These are phyloP conservation scores for Neopestalotiopsis sp. DNA, from an alignment of 2,329 filamentous ascomycete genomes.

Conservation along the genomic window DNA sequence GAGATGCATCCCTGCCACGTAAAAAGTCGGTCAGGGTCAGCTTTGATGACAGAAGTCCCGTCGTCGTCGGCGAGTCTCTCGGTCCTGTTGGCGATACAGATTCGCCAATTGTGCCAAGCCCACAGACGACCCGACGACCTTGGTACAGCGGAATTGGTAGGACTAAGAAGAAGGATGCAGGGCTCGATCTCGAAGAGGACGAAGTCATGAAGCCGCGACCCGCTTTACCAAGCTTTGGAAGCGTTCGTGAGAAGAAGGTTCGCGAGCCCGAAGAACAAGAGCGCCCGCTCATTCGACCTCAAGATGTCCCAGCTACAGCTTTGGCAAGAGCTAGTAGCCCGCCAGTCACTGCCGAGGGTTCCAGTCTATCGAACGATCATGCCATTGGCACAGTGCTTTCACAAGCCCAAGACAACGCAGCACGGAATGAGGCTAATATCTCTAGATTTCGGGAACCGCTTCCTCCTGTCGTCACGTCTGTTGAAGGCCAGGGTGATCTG, in stretches of 20 bases:
- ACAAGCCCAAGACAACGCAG: constrained; percentile 52
- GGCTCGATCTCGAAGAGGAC: constrained; percentile 63
- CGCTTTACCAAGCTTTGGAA: constrained; percentile 76
- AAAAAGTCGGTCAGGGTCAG: constrained; percentile 77
- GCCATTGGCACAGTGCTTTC: constrained; percentile 59
- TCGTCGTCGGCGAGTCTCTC: constrained; percentile 56
- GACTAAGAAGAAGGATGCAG: constrained; percentile 55
- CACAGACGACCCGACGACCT: constrained; percentile 47
- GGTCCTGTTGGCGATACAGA: constrained; percentile 40
- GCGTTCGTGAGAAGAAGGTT: constrained; percentile 67
- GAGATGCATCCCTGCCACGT: constrained; percentile 44
- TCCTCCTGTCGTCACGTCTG: constrained; percentile 72
- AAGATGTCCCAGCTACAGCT: constrained; percentile 41
- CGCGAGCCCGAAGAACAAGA: constrained; percentile 60
- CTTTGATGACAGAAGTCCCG: constrained; percentile 72
- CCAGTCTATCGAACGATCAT: constrained; percentile 62
- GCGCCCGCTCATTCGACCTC: constrained; percentile 61
- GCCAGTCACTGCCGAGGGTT: constrained; percentile 29
- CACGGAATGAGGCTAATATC: constrained; percentile 59
- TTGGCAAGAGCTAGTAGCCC: constrained; percentile 27
- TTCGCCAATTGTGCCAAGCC: constrained; percentile 44
- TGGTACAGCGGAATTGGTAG: constrained; percentile 59
- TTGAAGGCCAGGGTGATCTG: constrained; percentile 68
- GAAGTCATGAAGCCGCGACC: constrained; percentile 77
- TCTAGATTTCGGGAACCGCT: constrained; percentile 67